Evolutionary conservation across 179 eudicot species (phyloP).

Genomic region (Sideroxylon spinosum): DNA sequence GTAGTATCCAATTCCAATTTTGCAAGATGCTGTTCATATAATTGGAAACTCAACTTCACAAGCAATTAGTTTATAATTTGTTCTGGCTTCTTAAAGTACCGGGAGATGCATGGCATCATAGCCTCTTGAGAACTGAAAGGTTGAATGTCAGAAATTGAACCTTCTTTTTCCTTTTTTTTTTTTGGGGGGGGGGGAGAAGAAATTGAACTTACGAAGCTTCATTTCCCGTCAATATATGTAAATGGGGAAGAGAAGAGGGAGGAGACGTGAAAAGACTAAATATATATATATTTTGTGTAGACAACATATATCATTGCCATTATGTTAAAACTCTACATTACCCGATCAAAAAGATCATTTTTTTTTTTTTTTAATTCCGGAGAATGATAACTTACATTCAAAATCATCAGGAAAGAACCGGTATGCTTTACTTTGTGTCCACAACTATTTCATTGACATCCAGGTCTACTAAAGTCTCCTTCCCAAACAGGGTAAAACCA

Average conservation of each 20-base stretch:
- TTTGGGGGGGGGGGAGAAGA: too few species aligned
- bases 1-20: neutral
- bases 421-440: slow-evolving; percentile 29
- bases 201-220: neutral
- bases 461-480: slow-evolving; percentile 80
- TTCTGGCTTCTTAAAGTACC: neutral
- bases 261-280: slow-evolving; percentile 2
- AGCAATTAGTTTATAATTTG: neutral
- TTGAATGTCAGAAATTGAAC: too few species aligned
- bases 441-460: slow-evolving; percentile 48
- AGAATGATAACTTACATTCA: slow-evolving; percentile 8
- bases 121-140: neutral
- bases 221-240: neutral
- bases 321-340: neutral
- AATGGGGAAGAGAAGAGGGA: neutral
- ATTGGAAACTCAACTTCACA: neutral
- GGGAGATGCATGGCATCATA: neutral
- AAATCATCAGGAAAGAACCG: neutral
- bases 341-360: neutral
- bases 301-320: too few species aligned
- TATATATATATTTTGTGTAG: neutral
- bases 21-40: neutral
- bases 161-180: too few species aligned
- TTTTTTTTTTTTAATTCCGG: too few species aligned
- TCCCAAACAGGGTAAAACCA: slow-evolving; percentile 79